Percentiles rank a stretch among this genome's conserved stretches.
Conservation (phyloP, 2,329 filamentous ascomycete species). For the Penicillium rolfsii region DNA sequence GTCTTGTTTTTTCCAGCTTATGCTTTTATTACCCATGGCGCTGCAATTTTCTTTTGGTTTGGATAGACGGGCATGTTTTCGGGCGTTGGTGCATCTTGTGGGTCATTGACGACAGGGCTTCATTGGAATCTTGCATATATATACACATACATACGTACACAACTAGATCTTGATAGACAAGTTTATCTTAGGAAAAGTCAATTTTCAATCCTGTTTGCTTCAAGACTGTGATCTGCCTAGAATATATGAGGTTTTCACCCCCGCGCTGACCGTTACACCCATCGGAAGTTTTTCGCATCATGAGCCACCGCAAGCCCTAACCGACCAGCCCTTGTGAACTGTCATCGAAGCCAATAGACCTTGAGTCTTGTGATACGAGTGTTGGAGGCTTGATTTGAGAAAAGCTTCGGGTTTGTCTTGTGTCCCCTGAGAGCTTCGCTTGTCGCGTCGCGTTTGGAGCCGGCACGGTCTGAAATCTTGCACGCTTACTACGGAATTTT, state of each 20-base stretch:
- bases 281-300: not conserved
- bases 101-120: not conserved
- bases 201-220: no score
- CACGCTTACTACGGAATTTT: no score
- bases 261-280: not conserved
- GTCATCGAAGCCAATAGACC: no score
- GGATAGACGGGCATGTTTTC: slow-evolving; percentile 1
- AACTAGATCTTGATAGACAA: not conserved
- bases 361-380: no score
- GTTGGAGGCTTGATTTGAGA: no score
- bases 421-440: no score
- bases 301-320: not conserved
- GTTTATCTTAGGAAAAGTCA: not conserved
- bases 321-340: no score
- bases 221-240: not conserved
- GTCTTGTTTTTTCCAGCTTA: not conserved
- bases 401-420: no score
- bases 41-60: not conserved
- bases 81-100: slow-evolving; percentile 6
- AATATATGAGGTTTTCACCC: not conserved
- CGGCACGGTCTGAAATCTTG: no score
- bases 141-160: slow-evolving; percentile 6
- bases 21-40: not conserved
- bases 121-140: slow-evolving; percentile 1
- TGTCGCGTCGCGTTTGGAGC: no score